Evolutionary conservation across 2,329 filamentous ascomycete genomes (phyloP).

Genomic region (Hypoxylon sp.): DNA sequence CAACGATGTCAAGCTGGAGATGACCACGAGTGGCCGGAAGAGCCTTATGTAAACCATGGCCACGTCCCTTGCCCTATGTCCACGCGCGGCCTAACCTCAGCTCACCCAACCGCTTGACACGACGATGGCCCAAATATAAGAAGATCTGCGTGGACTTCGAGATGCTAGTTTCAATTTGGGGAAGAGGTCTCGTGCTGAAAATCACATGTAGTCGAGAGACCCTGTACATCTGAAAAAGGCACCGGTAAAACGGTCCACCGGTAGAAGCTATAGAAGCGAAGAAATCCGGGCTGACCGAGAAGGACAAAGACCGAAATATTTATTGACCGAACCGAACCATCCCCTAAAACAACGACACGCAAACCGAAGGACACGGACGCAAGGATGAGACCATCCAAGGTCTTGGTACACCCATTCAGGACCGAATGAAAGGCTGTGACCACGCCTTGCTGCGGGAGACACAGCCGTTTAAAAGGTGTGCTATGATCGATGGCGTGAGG

Average conservation of each 20-base stretch:
- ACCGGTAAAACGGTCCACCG: conserved; percentile 24
- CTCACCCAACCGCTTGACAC: conserved; percentile 8
- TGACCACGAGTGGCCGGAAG: conserved; percentile 35
- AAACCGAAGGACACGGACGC: conserved; percentile 29
- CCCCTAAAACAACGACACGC: conserved; percentile 3
- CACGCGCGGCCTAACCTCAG: conserved; percentile 4
- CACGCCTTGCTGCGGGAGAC: conserved; percentile 36
- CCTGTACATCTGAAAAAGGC: conserved; percentile 27
- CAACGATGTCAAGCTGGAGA: conserved; percentile 35
- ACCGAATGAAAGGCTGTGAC: conserved; percentile 31
- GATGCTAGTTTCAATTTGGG: conserved; percentile 17
- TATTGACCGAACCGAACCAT: conserved; percentile 19
- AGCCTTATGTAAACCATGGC: conserved; percentile 28
- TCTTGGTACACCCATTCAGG: conserved; percentile 19
- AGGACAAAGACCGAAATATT: conserved; percentile 28
- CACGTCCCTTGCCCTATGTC: conserved; percentile 20
- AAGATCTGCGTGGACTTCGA: conserved; percentile 10
- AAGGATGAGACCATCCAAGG: conserved; percentile 36
- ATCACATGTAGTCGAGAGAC: conserved; percentile 27
- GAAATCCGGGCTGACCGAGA: conserved; percentile 20
- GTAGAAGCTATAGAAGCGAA: conserved; percentile 17
- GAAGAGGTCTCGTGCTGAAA: conserved; percentile 2
- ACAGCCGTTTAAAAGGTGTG: conserved; percentile 32
- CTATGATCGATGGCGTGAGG: conserved; percentile 33
- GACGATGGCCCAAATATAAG: conserved; percentile 8